phyloP scores from a whole-genome alignment of 2,329 filamentous ascomycete species.

The Trichoderma simmonsii region DNA sequence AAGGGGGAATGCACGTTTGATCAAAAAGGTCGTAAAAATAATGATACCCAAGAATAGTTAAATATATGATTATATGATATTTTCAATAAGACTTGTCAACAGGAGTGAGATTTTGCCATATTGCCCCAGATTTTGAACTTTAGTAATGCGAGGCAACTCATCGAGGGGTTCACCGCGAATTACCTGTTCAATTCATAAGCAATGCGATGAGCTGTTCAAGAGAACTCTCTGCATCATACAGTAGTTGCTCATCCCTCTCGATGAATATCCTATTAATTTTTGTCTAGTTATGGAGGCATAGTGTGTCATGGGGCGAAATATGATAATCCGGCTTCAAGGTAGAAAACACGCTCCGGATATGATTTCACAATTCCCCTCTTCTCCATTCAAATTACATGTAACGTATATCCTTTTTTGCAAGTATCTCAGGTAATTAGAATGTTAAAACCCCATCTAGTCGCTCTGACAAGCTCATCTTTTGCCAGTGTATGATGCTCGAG shows the following conservation, averaged over 20 bases:
- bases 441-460: background rate
- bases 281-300: background rate
- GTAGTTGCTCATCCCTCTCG: background rate
- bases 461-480: background rate
- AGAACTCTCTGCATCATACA: background rate
- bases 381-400: background rate
- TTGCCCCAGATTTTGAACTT: background rate
- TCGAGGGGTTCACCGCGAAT: background rate
- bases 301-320: background rate
- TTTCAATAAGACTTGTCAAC: too few relatives aligned
- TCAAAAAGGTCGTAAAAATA: background rate
- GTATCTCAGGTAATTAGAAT: background rate
- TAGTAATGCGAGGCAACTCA: background rate
- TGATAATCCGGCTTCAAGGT: background rate
- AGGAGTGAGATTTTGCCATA: background rate
- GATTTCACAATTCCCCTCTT: background rate
- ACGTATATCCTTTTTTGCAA: background rate
- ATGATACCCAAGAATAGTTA: conserved; percentile 9
- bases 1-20: background rate
- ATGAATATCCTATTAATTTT: background rate
- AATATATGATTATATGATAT: background rate
- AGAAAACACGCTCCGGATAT: background rate
- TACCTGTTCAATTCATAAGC: background rate
- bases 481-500: background rate
- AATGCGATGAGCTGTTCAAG: background rate